Evolutionary conservation across 805 yeast species (phyloP).

Genomic region (Candida chauliodis): DNA sequence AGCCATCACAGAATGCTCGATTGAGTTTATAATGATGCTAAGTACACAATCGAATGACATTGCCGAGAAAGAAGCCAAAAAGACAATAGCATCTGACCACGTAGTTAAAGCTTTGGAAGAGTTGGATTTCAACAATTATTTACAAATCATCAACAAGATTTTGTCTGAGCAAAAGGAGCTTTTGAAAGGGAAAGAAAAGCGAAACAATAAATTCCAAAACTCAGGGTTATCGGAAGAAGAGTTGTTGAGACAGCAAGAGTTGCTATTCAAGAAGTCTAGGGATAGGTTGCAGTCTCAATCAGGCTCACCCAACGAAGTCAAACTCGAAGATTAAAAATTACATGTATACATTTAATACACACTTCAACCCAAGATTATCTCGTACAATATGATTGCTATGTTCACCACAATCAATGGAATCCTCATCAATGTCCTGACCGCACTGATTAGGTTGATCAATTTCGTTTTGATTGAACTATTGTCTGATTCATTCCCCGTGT

Average conservation of each 20-base stretch:
- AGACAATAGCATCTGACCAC: slow-evolving; percentile 95
- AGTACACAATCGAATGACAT: slow-evolving; percentile 93
- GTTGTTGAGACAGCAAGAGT: slow-evolving; percentile 86
- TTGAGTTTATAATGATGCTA: slow-evolving; percentile 91
- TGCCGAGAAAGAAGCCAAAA: slow-evolving; percentile 93
- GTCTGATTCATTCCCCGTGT: slow-evolving; percentile 47
- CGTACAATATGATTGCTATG: slow-evolving; percentile 63
- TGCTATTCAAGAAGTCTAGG: slow-evolving; percentile 75
- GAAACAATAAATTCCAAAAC: slow-evolving; percentile 88
- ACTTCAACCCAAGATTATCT: slow-evolving; percentile 59
- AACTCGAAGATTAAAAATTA: slow-evolving; percentile 1
- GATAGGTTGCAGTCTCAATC: slow-evolving; percentile 49
- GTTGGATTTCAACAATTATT: slow-evolving; percentile 80
- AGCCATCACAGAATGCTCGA: slow-evolving; percentile 92
- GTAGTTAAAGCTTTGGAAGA: slow-evolving; percentile 86
- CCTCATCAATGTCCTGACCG: slow-evolving; percentile 72
- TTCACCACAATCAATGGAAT: slow-evolving; percentile 71
- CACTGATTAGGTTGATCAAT: slow-evolving; percentile 62
- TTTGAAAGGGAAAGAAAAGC: slow-evolving; percentile 83
- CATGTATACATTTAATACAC: not conserved
- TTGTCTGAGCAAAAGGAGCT: slow-evolving; percentile 84
- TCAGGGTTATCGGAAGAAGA: slow-evolving; percentile 93
- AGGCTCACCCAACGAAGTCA: slow-evolving; percentile 6
- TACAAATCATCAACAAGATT: slow-evolving; percentile 76
- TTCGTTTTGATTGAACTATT: slow-evolving; percentile 45